Evolutionary conservation across 179 eudicot species (phyloP), one percentile per base, ranked within the genome.

Genomic region (Camellia oleifera): DNA sequence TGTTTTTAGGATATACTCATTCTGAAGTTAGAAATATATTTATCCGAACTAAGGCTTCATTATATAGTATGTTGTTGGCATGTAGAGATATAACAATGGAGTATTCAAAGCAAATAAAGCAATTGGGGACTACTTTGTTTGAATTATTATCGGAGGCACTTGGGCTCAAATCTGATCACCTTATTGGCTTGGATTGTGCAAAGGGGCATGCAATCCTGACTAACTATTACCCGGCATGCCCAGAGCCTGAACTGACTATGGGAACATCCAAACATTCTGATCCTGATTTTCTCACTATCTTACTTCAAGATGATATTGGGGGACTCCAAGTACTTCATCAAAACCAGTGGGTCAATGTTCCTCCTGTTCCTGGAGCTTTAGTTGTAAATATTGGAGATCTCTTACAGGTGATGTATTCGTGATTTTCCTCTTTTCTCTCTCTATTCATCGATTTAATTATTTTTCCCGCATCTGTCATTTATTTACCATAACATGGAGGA

Each of bases 111-210:
- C 88, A 85, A 58, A 85, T 90, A 42, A 85, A 74, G 80, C 81
- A 77, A 54, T 48, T 93, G 17, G 92, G 88, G n/a, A 46, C 61
- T 15, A 32, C 56, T 45, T 13, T 91, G 12, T 85, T 91, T 54
- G 89, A 79, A 63, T 69, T 93, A 60, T 61, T 92, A 46, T 88
- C 94, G 0, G 88, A 89, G 73, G 88, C 87, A 14, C 84, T 93
- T 26, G 92, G 91, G 8, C 86, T 93, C 46, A 32, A 79, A 50
- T 66, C 77, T 1, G 72, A n/a, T 80, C 72, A 86, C 50, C 75
- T 93, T 0, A 70, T 46, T 20, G 82, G 88, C 50, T 80, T 91
- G 56, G 89, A 84, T 1, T 89, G 92, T 63, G 83, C 76, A 9
- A 85, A 89, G 56, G 92, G 94, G 67, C 83, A 84, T 2, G 5